Evolutionary conservation across 2,329 filamentous ascomycete species (phyloP).

Genomic region (Xylariaceae sp.): DNA sequence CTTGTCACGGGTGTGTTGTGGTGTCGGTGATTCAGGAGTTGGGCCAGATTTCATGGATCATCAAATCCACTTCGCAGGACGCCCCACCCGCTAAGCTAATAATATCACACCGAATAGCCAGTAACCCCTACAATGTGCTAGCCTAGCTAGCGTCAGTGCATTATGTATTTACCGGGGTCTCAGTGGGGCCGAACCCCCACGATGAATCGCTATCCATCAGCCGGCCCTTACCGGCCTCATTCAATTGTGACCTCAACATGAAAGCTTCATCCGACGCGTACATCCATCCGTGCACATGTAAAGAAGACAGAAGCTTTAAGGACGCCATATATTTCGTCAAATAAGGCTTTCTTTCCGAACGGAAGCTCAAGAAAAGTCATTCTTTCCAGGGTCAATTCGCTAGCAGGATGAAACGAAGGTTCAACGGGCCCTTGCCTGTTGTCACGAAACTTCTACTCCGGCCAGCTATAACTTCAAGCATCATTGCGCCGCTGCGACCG

Average conservation of each 20-base stretch:
- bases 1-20: background rate
- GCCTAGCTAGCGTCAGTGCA: background rate
- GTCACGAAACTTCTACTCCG: conserved; percentile 45
- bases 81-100: conserved; percentile 8
- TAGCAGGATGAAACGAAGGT: background rate
- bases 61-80: conserved; percentile 25
- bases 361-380: background rate
- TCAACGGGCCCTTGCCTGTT: conserved; percentile 36
- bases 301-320: background rate
- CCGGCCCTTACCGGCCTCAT: too few relatives aligned
- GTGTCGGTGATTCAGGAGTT: conserved; percentile 29
- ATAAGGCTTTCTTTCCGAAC: background rate
- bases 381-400: background rate
- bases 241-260: background rate
- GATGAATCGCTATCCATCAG: too few relatives aligned
- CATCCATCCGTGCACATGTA: background rate
- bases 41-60: conserved; percentile 33
- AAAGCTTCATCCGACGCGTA: conserved; percentile 20
- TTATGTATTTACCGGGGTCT: background rate
- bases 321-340: background rate
- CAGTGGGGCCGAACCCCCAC: too few relatives aligned
- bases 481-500: conserved; percentile 35
- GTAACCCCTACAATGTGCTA: conserved; percentile 18
- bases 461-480: conserved; percentile 36
- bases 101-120: conserved; percentile 14